Evolutionary conservation across 23 red algal species (phyloP), one percentile per base, ranked within the genome.

Genomic region (Agarophyton chilense): DNA sequence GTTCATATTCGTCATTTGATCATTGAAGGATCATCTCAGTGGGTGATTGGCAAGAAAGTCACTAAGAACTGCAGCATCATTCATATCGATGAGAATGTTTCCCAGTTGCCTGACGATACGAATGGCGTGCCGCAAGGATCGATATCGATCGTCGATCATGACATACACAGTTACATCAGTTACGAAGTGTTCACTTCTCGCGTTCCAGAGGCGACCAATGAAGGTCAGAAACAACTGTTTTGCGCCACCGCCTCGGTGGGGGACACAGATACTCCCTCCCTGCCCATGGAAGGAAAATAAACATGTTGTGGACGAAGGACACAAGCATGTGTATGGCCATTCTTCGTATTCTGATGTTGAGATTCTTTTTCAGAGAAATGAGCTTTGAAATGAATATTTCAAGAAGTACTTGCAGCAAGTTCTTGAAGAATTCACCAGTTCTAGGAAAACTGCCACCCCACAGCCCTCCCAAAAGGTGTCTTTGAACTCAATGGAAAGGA

Each of bases 91-190:
- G 32, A 13, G 24, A 84, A 66, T 46, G 10, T 17, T 1, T 45
- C 39, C 2, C 28, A 70, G 24, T 40, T 84, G 1, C 54, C 44
- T 25, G 11, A 3, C 1, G 28, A 43, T 39, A 29, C 10, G 18
- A 58, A 53, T 60, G 29, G 16, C 22, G 4, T 18, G 17, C 5
- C 22, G 7, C 36, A 56, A 75, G 2, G 60, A 19, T 4, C n/a
- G 4, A 43, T 83, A 35, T 13, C 79, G 35, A 17, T 83, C 12
- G 44, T 83, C 32, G 31, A 83, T 0, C 56, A 68, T 68, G 28
- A 83, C 60, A 41, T 83, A 41, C 79, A 83, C 79, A 83, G 32
- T 9, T 83, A 58, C 53, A 62, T 82, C 25, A 14, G 18, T 18
- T 41, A 28, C 53, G 54, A 40, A 33, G 36, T 19, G 4, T 82